These are phyloP conservation scores for Leptodontidium sp. DNA, from an alignment of 2,329 filamentous ascomycete species.

Conservation along the genomic window DNA sequence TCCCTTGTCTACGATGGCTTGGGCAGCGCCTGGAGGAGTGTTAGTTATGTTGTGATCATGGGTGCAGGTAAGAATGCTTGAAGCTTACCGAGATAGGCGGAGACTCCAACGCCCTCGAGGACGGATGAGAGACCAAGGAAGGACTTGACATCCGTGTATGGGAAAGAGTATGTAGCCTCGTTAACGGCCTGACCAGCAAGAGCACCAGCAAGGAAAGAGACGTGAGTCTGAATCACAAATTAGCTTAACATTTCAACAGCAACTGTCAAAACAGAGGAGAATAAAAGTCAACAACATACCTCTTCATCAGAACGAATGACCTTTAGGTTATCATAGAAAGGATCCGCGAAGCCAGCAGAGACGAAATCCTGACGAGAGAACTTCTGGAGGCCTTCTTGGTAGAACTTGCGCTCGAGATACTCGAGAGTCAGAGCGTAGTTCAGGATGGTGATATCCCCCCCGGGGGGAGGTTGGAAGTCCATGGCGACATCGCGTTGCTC, in stretches of 20 bases:
- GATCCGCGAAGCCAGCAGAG: constrained; percentile 57
- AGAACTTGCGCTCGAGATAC: constrained; percentile 69
- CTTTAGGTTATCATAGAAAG: constrained; percentile 65
- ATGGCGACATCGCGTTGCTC: constrained; percentile 27
- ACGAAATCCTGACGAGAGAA: constrained; percentile 62
- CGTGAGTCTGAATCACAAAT: constrained; percentile 64
- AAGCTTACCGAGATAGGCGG: constrained; percentile 62
- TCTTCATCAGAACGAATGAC: constrained; percentile 63
- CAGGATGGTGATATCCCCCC: constrained; percentile 48
- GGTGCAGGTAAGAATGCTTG: background rate
- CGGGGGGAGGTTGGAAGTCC: constrained; percentile 36
- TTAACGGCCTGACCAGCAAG: constrained; percentile 61
- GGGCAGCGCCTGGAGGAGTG: constrained; percentile 66
- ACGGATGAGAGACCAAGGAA: constrained; percentile 62
- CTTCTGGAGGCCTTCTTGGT: constrained; percentile 65
- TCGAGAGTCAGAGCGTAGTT: constrained; percentile 60
- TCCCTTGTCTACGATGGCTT: constrained; percentile 61
- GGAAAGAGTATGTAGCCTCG: constrained; percentile 65
- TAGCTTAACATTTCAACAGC: constrained; percentile 56
- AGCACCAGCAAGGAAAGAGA: constrained; percentile 59
- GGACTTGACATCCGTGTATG: constrained; percentile 53
- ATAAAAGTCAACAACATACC: constrained; percentile 53
- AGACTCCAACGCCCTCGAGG: constrained; percentile 65
- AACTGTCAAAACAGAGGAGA: background rate
- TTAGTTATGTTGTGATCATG: background rate